Conservation (phyloP, 2,329 filamentous ascomycete species). For the Stemphylium beticola region DNA sequence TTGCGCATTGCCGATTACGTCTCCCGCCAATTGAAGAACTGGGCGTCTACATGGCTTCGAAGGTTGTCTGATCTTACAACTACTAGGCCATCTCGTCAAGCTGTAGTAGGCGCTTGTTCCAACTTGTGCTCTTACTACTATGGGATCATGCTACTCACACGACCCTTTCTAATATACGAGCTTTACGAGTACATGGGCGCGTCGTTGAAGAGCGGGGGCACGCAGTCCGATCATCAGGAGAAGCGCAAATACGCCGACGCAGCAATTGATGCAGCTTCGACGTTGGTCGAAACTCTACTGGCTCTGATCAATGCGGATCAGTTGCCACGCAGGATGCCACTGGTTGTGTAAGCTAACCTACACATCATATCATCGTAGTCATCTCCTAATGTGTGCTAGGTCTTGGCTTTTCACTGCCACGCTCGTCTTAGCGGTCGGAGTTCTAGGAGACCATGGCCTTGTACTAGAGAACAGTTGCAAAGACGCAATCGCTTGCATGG, state of each 20-base stretch:
- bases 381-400: constrained; percentile 14
- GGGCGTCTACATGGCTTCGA: constrained; percentile 47
- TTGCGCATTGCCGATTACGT: constrained; percentile 51
- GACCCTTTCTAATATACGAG: constrained; percentile 61
- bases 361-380: background rate
- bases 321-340: constrained; percentile 38
- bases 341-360: constrained; percentile 34
- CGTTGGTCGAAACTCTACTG: constrained; percentile 37
- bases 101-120: constrained; percentile 55
- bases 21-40: constrained; percentile 50
- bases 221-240: constrained; percentile 32
- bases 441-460: constrained; percentile 32
- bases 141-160: constrained; percentile 60
- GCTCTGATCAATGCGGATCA: constrained; percentile 23
- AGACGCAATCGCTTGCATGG: constrained; percentile 31
- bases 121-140: constrained; percentile 61
- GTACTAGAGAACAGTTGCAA: constrained; percentile 29
- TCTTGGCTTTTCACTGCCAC: constrained; percentile 43
- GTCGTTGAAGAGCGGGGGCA: constrained; percentile 37
- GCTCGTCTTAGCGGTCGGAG: constrained; percentile 36
- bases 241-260: constrained; percentile 42
- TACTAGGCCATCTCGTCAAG: constrained; percentile 33
- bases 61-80: constrained; percentile 35
- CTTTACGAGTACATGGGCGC: constrained; percentile 49
- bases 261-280: constrained; percentile 36